Base-by-base conservation (phyloP, 495 filamentous ascomycete species). In the Terfezia boudieri region DNA sequence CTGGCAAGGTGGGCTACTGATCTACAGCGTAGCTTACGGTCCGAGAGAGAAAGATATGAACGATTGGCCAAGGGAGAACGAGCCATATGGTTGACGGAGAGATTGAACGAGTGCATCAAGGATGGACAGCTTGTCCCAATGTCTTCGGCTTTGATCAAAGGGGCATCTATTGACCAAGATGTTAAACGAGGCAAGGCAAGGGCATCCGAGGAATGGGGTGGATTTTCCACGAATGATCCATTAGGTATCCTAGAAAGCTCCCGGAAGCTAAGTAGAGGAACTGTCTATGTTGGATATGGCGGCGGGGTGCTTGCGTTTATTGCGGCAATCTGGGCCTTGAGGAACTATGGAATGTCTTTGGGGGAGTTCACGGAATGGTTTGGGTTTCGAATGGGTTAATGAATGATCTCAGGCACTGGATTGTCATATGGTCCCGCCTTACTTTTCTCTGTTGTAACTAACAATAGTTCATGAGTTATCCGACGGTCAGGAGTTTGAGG, bases 1-100 rank as follows among this genome's bases (percentile, higher is more conserved):
- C 72, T 95, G 11, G 82, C 82, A 8, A 84, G 87, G 61, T 98
- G 90, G 90, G 89, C 89, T 9, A 74, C 79, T 1, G 86, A 94
- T 62, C 74, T 98, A 0, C 88, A 95, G 62, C 79, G 77, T 50
- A 87, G 83, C 59, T 69, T 94, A 6, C 75, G 81, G 23, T 82
- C 84, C 46, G 89, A 98, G 66, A 78, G 84, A 9, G 77, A 80
- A 22, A 71, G 83, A 63, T 93, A 84, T 56, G 79, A 84, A 48
- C 69, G 75, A 2, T 71, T 92, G 0, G 77, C 80, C 8, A 71
- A 74, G 6, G 75, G 73, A n/a, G 84, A 94, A 58, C 73, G 83
- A 32, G 81, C 83, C 10, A 67, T 81, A 14, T 92, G 85, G 85
- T 73, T 90, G 11, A 83, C 81, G 0, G 79, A 88, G 64, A 72